Conservation (phyloP, 306 rosid species). For the Clitoria ternatea region DNA sequence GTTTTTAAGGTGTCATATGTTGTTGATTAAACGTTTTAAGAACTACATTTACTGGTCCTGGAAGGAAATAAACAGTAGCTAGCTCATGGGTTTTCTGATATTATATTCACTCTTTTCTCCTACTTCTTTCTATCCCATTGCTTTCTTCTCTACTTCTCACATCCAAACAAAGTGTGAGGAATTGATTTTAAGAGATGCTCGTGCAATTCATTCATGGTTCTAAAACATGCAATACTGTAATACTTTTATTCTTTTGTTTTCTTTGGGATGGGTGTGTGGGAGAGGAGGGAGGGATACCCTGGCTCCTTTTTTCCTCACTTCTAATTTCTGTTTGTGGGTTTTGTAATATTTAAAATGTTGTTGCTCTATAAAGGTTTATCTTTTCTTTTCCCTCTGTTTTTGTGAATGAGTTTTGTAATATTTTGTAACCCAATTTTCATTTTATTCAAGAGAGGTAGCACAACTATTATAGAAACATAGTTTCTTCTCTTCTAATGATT, state of each 20-base stretch:
- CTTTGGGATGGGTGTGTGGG: too few relatives aligned
- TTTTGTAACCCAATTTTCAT: not conserved
- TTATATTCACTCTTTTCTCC: too few relatives aligned
- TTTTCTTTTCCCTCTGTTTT: not conserved
- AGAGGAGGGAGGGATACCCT: not conserved
- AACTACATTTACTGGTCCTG: constrained; percentile 3
- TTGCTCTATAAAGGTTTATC: not conserved
- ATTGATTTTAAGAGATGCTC: not conserved
- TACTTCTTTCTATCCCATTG: too few relatives aligned
- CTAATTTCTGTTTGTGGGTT: not conserved
- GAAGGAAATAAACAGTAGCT: constrained; percentile 4
- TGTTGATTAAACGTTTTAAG: not conserved
- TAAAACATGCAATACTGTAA: not conserved
- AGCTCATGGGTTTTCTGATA: not conserved
- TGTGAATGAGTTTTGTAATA: not conserved
- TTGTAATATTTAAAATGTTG: not conserved
- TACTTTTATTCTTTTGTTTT: constrained; percentile 3
- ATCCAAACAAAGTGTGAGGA: too few relatives aligned
- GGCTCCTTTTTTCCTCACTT: not conserved
- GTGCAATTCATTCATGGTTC: not conserved
- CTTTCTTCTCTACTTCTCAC: too few relatives aligned
- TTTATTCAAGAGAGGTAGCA: not conserved
- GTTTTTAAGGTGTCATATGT: constrained; percentile 4
- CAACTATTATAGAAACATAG: not conserved
- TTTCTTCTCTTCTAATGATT: constrained; percentile 12